Conservation (phyloP, 2,329 filamentous ascomycete genomes). For the Tolypocladium paradoxum region DNA sequence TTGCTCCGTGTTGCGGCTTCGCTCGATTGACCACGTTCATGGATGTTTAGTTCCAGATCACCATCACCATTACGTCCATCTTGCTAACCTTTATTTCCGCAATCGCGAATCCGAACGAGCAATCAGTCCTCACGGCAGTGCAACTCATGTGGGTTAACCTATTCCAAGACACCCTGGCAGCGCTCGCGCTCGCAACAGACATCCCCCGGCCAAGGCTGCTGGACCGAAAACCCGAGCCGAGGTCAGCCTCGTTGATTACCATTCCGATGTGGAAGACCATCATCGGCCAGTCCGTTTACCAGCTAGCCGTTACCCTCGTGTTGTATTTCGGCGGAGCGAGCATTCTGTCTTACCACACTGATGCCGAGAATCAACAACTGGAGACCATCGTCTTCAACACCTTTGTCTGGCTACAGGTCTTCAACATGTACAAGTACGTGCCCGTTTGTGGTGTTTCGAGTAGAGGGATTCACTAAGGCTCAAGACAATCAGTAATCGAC, state of each 20-base stretch:
- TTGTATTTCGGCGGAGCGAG: conserved; percentile 47
- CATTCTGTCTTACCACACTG: conserved; percentile 29
- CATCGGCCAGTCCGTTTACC: conserved; percentile 48
- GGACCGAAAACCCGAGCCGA: conserved; percentile 41
- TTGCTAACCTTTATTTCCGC: conserved; percentile 54
- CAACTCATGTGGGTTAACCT: conserved; percentile 60
- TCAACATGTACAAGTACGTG: conserved; percentile 32
- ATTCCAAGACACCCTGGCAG: conserved; percentile 60
- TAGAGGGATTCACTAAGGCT: too few species aligned
- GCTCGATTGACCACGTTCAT: neutral
- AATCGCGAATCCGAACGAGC: conserved; percentile 41
- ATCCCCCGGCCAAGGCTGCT: conserved; percentile 46
- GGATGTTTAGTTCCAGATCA: conserved; percentile 45
- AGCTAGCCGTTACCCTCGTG: conserved; percentile 44
- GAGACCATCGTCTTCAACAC: conserved; percentile 58
- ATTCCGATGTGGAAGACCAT: conserved; percentile 56
- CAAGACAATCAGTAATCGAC: too few species aligned
- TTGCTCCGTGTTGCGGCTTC: too few species aligned
- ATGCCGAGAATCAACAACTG: conserved; percentile 32
- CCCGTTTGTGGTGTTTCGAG: too few species aligned
- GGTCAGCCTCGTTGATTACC: conserved; percentile 63
- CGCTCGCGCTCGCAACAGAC: conserved; percentile 54
- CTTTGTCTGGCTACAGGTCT: conserved; percentile 64
- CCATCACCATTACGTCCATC: conserved; percentile 61
- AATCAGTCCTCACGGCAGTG: conserved; percentile 52